Base-by-base conservation (phyloP, 2,329 filamentous ascomycete species). In the Sporothrix dimorphospora region DNA sequence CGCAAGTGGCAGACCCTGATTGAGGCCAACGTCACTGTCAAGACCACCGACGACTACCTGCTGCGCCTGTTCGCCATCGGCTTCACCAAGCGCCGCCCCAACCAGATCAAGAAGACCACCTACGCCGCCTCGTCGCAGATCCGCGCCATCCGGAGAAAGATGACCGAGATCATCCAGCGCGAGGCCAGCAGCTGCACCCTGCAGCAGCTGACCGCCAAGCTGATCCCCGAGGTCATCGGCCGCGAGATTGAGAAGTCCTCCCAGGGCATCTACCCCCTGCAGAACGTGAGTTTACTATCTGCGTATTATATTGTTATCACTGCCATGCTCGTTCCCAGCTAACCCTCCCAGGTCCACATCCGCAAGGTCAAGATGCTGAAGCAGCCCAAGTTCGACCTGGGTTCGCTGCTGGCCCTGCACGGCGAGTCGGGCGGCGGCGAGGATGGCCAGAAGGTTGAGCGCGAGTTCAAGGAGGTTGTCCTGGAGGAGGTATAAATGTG, bases 71-170 rank as follows among this genome's bases (percentile, higher is more conserved):
- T 99, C 88, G 94, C 94, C 84, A 99, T 99, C 80, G 96, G 93
- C 80, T 99, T 99, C 90, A 99, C 96, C 86, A 98, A 98, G 92
- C 90, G 94, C 85, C 92, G 96, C 82, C 94, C 94, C 80, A 99
- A 98, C 90, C 96, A 99, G 90, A 95, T 99, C 89, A 97, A 97
- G 93, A 99, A 98, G 93, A 99, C 96, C 81, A 99, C 96, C 83
- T 99, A 99, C 83, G 96, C 96, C 79, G 92, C 92, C 77, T 94
- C 94, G 77, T 98, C 96, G 77, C 96, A 99, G 88, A 98, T 98
- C 85, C 92, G 95, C 78, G 91, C 92, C 79, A 99, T 99, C 85
- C 93, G 96, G 86, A 96, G 94, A 90, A 98, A 99, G 94, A 99
- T 99, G 96, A 92, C 90, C 77, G 96, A 99, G 87, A 98, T 99